Evolutionary conservation across 176 grass and related monocot genomes (phyloP).

Genomic region (Bromus sterilis): DNA sequence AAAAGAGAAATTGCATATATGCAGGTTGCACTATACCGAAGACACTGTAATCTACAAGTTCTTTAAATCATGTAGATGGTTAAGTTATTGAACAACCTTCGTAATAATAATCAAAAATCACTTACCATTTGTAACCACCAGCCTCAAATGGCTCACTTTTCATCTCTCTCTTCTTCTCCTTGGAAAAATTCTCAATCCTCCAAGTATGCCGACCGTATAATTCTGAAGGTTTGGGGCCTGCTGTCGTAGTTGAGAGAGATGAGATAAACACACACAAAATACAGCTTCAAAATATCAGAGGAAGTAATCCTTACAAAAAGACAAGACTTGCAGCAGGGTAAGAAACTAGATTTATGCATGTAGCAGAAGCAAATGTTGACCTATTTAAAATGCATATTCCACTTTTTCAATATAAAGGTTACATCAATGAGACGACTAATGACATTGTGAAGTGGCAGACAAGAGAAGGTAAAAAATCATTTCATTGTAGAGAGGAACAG

Average conservation of each 20-base stretch:
- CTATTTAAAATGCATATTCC: not conserved
- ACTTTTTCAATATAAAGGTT: not conserved
- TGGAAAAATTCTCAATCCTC: slow-evolving; percentile 94
- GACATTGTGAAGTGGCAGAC: not conserved
- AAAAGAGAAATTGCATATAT: not conserved
- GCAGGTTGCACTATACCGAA: not conserved
- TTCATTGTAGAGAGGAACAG: not conserved
- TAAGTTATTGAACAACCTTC: slow-evolving; percentile 8
- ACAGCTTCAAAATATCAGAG: not conserved
- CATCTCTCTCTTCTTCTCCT: slow-evolving; percentile 93
- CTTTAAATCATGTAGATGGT: not conserved
- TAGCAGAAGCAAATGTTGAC: not conserved
- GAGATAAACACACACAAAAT: slow-evolving; percentile 9
- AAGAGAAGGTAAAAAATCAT: not conserved
- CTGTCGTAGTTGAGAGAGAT: slow-evolving; percentile 8
- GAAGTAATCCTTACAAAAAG: not conserved
- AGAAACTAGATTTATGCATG: not conserved
- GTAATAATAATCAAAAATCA: not conserved
- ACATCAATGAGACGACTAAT: not conserved
- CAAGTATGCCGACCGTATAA: slow-evolving; percentile 79
- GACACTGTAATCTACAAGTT: not conserved
- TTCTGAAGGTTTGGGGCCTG: slow-evolving; percentile 73
- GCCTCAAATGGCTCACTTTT: slow-evolving; percentile 92
- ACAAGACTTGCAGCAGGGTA: slow-evolving; percentile 9
- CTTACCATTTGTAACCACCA: slow-evolving; percentile 97